Conservation (phyloP, 306 rosid species). For the Fragaria vesca region DNA sequence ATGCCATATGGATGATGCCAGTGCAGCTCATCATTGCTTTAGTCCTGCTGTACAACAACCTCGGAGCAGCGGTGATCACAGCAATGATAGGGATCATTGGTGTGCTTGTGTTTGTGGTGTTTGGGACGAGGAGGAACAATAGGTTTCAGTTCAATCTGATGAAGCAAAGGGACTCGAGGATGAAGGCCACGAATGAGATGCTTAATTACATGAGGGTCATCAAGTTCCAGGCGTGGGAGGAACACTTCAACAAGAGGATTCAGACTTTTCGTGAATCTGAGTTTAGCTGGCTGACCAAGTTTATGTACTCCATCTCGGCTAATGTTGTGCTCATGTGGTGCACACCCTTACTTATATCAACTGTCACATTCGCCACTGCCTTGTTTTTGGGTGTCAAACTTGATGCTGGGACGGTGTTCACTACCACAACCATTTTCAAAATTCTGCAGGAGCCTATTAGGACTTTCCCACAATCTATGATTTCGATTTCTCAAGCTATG, state of each 20-base stretch:
- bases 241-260: constrained; percentile 74
- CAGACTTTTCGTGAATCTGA: constrained; percentile 54
- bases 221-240: constrained; percentile 98
- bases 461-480: constrained; percentile 86
- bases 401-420: constrained; percentile 90
- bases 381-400: constrained; percentile 62
- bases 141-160: constrained; percentile 58
- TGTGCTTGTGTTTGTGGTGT: constrained; percentile 44
- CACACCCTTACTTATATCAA: constrained; percentile 61
- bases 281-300: constrained; percentile 80
- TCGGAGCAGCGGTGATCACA: constrained; percentile 57
- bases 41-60: constrained; percentile 53
- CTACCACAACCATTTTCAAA: constrained; percentile 78
- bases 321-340: constrained; percentile 71
- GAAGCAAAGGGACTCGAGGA: constrained; percentile 83
- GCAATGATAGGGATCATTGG: constrained; percentile 48
- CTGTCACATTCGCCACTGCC: constrained; percentile 77
- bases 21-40: constrained; percentile 67
- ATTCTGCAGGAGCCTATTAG: constrained; percentile 93
- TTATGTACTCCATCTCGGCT: constrained; percentile 63
- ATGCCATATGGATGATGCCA: constrained; percentile 88
- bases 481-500: constrained; percentile 85
- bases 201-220: constrained; percentile 93
- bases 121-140: constrained; percentile 49
- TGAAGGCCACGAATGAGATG: constrained; percentile 97